Evolutionary conservation across 805 yeast species (phyloP), one percentile per base, ranked within the genome.

Genomic region (Wickerhamiella kurtzmanii): DNA sequence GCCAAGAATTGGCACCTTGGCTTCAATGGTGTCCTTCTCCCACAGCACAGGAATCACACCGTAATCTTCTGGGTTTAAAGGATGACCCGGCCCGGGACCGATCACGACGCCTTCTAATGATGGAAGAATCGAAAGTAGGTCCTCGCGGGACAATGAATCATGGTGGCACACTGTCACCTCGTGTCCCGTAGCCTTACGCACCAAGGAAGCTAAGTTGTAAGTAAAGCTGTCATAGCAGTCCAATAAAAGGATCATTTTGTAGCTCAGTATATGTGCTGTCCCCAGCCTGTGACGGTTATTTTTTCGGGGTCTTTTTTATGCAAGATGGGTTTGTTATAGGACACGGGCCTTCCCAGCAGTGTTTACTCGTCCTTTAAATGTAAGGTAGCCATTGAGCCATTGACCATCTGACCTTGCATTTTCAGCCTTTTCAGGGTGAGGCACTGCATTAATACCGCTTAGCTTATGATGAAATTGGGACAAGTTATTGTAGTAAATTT

Each of bases 11-110:
- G 97, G 97, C 1, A 78, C 57, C 0, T 57, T 48, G 1, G 55
- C 49, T n/a, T 57, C 57, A 4, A 60, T 56, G 28, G 64, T 56
- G 6, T 11, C 32, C 21, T 56, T 50, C 51, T 64, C 48, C 73
- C 75, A 81, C 53, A 88, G 49, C 5, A 64, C 62, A 0, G 78
- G 74, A 15, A 88, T 75, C 9, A 86, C 71, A 0, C 95, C 96
- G 22, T 81, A 75, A 56, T 88, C 96, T 1, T 59, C 54, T 3
- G 72, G 57, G 55, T 67, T 65, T 1, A 65, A 62, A 0, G 98
- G 98, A 55, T 83, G 77, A 0, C 99, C 99, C 0, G 99, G 99
- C 0, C 99, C 99, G 0, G 99, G 99, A 0, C 98, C 98, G 6
- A 92, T 71, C 0, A 92, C 77, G 2, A 92, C 69, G 32, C 86